Evolutionary conservation across 495 filamentous ascomycete genomes (phyloP).

Genomic region (Gamarada debralockiae): DNA sequence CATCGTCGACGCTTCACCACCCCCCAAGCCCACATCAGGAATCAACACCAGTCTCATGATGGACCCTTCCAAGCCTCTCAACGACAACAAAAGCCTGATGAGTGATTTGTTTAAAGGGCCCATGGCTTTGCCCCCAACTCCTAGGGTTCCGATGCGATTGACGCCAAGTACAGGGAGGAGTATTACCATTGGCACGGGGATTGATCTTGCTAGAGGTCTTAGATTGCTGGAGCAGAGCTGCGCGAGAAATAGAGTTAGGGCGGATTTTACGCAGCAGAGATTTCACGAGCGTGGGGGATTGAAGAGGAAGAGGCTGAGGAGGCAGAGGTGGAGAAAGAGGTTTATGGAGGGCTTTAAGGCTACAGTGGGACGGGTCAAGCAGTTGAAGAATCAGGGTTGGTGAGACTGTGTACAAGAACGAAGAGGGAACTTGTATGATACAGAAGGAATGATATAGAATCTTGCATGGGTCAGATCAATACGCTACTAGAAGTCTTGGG

Average conservation of each 20-base stretch:
- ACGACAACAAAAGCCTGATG: too few relatives aligned
- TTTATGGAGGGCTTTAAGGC: conserved; percentile 64
- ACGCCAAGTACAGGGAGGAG: conserved; percentile 55
- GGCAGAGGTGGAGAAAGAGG: conserved; percentile 59
- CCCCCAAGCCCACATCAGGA: background rate
- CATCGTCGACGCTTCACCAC: background rate
- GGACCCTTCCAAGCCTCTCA: too few relatives aligned
- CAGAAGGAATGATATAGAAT: too few relatives aligned
- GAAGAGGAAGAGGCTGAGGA: conserved; percentile 68
- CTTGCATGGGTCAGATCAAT: too few relatives aligned
- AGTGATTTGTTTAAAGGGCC: background rate
- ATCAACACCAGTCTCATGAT: background rate
- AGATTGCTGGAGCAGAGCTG: conserved; percentile 42
- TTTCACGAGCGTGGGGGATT: conserved; percentile 69
- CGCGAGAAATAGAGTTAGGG: conserved; percentile 48
- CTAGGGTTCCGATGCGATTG: conserved; percentile 35
- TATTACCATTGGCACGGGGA: conserved; percentile 39
- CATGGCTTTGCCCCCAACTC: background rate
- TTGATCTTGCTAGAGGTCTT: conserved; percentile 55
- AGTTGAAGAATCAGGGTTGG: conserved; percentile 72
- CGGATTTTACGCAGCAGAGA: conserved; percentile 47
- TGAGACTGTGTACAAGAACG: conserved; percentile 28
- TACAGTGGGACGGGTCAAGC: conserved; percentile 53
- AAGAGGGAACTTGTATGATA: too few relatives aligned
- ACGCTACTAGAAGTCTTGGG: too few relatives aligned